Evolutionary conservation across 2,329 filamentous ascomycete genomes (phyloP), one percentile per base, ranked within the genome.

Genomic region (Sporothrix pallida): DNA sequence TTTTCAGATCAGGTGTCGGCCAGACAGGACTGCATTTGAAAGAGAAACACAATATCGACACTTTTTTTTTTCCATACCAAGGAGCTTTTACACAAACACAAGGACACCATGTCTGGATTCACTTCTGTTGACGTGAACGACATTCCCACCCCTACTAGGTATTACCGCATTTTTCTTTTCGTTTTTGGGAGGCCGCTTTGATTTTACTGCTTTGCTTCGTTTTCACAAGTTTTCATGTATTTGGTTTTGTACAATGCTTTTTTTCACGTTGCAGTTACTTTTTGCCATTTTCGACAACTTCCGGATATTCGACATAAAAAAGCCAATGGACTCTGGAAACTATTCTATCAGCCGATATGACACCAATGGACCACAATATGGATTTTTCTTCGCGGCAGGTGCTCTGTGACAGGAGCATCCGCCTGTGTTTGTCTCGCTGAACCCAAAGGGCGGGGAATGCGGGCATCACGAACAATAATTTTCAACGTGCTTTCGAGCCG

Each of bases 71-170:
- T 37, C 15, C 7, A 37, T 17, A 9, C 31, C 54, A 7, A 70
- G 63, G 52, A 72, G 12, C 54, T 50, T 70, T 60, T 20, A 44
- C 46, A 23, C 50, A 60, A 56, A 72, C 70, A 54, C 10, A 54
- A 65, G 65, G 73, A 74, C 52, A 78, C 83, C 79, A 88, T 89
- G 87, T 83, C 87, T 80, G 84, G 84, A 82, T 88, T 84, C 84
- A 87, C 83, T 79, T 83, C 84, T 79, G 80, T 85, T 82, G 86
- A 88, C 80, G 85, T 88, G 83, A 86, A 88, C 81, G 87, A 89
- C 82, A 86, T 87, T 82, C 85, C 87, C 80, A 87, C 86, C 79
- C 85, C 88, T 80, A 84, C 86, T 84, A 90, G 88, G 88, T 90
- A 90, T 84, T 83, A 83, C 84, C 81, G 80, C 80, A 74, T 77